These are phyloP conservation scores for Ilex asprella DNA, from an alignment of 257 asterid genomes.

Conservation along the genomic window DNA sequence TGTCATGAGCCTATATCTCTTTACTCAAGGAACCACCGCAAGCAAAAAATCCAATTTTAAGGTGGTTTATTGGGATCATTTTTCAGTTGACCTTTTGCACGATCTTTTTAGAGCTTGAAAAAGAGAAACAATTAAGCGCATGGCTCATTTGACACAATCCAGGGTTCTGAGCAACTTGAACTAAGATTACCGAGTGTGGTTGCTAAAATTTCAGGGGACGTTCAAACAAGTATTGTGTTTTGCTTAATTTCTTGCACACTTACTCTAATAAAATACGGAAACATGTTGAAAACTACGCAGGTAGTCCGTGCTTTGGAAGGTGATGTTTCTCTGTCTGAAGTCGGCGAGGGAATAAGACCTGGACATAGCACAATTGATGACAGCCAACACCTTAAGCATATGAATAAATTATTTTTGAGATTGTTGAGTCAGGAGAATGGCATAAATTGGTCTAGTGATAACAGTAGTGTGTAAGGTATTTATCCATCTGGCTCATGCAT, in stretches of 20 bases:
- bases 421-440: conserved; percentile 1
- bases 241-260: no score
- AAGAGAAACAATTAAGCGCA: no score
- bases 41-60: background rate
- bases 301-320: conserved; percentile 24
- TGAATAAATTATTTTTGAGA: background rate
- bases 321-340: conserved; percentile 6
- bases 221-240: no score
- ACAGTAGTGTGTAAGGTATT: conserved; percentile 1
- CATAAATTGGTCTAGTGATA: background rate
- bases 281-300: conserved; percentile 3
- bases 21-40: background rate
- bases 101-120: no score
- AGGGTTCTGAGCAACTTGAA: background rate
- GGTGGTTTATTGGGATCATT: no score
- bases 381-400: background rate
- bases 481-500: background rate
- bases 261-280: background rate
- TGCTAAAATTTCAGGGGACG: background rate
- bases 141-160: background rate
- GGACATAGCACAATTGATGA: conserved; percentile 16
- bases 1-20: background rate
- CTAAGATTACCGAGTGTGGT: background rate
- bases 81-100: no score
- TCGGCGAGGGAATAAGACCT: conserved; percentile 15